A percentile compares a stretch with the other conserved stretches of the same genome.
phyloP scores from a whole-genome alignment of 2,329 filamentous ascomycete species.

The Phaeoacremonium minimum region DNA sequence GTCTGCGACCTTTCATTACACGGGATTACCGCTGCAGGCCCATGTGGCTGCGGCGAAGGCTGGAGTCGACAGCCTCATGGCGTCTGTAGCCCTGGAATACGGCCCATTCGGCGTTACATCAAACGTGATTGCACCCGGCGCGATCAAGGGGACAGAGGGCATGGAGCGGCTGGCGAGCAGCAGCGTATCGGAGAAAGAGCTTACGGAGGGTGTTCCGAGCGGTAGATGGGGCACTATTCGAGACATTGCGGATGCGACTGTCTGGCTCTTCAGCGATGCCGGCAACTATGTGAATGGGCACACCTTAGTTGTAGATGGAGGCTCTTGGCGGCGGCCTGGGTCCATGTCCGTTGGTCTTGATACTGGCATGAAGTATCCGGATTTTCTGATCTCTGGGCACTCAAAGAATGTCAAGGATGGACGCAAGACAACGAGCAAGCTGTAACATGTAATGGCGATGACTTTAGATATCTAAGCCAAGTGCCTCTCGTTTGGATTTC shows the following conservation, averaged over 20 bases:
- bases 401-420: conserved; percentile 34
- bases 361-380: conserved; percentile 45
- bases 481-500: no score
- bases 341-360: conserved; percentile 41
- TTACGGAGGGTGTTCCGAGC: conserved; percentile 55
- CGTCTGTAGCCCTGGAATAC: conserved; percentile 80
- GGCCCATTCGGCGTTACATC: conserved; percentile 82
- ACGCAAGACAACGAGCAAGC: conserved; percentile 24
- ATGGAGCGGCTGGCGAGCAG: conserved; percentile 57
- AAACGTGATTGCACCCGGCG: conserved; percentile 86
- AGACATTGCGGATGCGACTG: conserved; percentile 88
- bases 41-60: conserved; percentile 93
- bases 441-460: no score
- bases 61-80: conserved; percentile 79
- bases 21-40: conserved; percentile 77
- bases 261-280: conserved; percentile 82
- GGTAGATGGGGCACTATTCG: conserved; percentile 75
- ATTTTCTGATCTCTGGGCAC: conserved; percentile 37
- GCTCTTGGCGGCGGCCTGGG: conserved; percentile 49
- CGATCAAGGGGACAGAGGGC: conserved; percentile 81
- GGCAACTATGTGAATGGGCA: conserved; percentile 85
- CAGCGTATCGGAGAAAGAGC: conserved; percentile 23
- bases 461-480: no score
- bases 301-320: conserved; percentile 69
- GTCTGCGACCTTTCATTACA: conserved; percentile 88